Evolutionary conservation across 257 asterid genomes (phyloP).

Genomic region (Handroanthus guayacan): DNA sequence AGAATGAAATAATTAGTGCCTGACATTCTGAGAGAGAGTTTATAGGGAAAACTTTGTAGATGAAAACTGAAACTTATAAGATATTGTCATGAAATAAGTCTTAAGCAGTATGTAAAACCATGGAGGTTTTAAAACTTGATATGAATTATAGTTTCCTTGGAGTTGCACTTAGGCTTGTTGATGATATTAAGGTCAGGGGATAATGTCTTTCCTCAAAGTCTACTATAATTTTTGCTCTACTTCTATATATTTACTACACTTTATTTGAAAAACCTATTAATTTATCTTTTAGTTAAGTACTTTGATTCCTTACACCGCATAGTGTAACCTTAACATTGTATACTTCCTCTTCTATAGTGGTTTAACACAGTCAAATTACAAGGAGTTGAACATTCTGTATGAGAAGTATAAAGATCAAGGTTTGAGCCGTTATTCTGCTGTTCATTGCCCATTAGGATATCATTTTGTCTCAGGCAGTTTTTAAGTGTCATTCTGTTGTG

Average conservation of each 20-base stretch:
- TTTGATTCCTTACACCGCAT: neutral
- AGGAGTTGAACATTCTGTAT: constrained; percentile 73
- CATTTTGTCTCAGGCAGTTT: neutral
- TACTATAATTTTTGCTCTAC: neutral
- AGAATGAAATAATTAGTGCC: neutral
- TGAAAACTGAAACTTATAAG: neutral
- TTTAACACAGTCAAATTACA: constrained; percentile 80
- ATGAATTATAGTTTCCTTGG: neutral
- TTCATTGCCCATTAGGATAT: constrained; percentile 3
- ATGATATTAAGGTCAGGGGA: neutral
- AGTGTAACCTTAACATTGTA: neutral
- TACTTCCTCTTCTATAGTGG: constrained; percentile 52
- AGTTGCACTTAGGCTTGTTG: neutral
- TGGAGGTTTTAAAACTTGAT: neutral
- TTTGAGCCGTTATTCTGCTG: constrained; percentile 33
- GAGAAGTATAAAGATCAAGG: constrained; percentile 85
- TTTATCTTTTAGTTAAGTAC: neutral
- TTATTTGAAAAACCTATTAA: neutral
- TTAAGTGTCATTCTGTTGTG: neutral
- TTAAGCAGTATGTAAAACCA: neutral
- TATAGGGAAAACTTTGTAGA: neutral
- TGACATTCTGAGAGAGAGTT: neutral
- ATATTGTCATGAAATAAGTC: neutral
- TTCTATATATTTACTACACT: neutral
- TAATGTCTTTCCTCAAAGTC: neutral